These are phyloP conservation scores for Cladosporium sp. DNA, from an alignment of 2,329 filamentous ascomycete species.

Conservation along the genomic window DNA sequence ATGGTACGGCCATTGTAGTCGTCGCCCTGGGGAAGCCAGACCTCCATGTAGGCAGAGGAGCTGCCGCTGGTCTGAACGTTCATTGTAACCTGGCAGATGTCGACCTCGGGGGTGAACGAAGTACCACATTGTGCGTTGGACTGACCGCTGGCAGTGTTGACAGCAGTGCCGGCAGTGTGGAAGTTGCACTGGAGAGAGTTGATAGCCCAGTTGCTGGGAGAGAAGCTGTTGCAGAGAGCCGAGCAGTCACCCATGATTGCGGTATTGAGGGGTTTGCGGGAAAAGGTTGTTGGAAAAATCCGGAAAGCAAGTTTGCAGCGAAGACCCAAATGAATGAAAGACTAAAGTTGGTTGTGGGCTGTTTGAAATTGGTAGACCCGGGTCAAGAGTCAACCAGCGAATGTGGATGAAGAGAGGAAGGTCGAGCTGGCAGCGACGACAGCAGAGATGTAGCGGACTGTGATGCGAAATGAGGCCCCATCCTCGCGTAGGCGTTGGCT, in stretches of 20 bases:
- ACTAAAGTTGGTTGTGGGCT: conserved; percentile 1
- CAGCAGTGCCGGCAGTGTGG: background rate
- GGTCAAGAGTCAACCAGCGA: conserved; percentile 5
- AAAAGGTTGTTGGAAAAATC: background rate
- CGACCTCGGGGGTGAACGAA: conserved; percentile 24
- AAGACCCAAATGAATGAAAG: conserved; percentile 11
- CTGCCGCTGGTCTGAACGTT: conserved; percentile 37
- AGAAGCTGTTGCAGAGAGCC: conserved; percentile 12
- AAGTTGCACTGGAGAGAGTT: background rate
- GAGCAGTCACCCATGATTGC: conserved; percentile 9
- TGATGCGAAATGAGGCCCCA: background rate
- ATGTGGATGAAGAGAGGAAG: background rate
- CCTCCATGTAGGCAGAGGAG: conserved; percentile 42
- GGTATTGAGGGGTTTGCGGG: background rate
- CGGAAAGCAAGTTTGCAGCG: background rate
- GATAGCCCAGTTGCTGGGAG: conserved; percentile 12
- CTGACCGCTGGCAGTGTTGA: conserved; percentile 11
- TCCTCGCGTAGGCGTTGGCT: conserved; percentile 9
- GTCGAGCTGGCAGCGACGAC: background rate
- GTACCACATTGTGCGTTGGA: conserved; percentile 20
- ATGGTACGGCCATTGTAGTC: conserved; percentile 32
- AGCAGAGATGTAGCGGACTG: conserved; percentile 1
- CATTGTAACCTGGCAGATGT: conserved; percentile 40
- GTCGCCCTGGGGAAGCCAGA: conserved; percentile 40
- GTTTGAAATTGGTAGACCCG: background rate